Base-by-base conservation (phyloP, 169 alveolate genomes). In the Cyclospora cayetanensis region DNA sequence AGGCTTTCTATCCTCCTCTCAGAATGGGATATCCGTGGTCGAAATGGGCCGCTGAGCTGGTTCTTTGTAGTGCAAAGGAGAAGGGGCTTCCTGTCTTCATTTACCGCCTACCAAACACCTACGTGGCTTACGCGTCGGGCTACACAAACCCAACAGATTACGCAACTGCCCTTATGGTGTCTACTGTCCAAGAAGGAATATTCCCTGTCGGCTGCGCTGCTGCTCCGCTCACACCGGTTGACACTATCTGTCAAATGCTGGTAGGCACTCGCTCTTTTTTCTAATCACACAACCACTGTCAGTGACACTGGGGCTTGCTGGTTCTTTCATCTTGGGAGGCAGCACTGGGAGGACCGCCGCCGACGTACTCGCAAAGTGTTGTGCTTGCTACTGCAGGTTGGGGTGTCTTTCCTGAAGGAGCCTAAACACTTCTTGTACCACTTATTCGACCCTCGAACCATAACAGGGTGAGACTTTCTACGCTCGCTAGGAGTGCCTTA, bases 1-100 rank as follows among this genome's bases (percentile, higher is more conserved):
- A 93, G 55, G 93, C 89, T 27, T 76, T 93, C 76, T 94, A 88
- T 35, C 96, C 95, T 18, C 95, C 95, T 9, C 27, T 79, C 12
- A 90, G 95, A 37, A 94, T 88, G 90, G 96, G 96, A 12, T 94
- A 94, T 50, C 96, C 96, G 29, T 94, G 96, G 96, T 86, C 94
- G 7, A 94, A 94, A 89, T 93, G 95, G 96, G 96, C 95, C 42
- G 96, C 96, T 34, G 96, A 94, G 80, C 66, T 74, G 65, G 94
- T 94, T 39, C 65, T 94, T 46, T 94, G 91, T 42, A 60, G 90
- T 27, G 96, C 96, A 20, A 63, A 89, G 65, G 82, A 90, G 12
- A 87, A 83, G 43, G 96, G 96, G 0, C 60, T 94, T 42, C 96
- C 96, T 39, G 94, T 93, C 55, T 83, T 92, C 27, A 63, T 94